Percentiles rank a stretch among this genome's conserved stretches.
phyloP scores from a whole-genome alignment of 371 early-diverging fungal species.

The Fennellomyces sp. region DNA sequence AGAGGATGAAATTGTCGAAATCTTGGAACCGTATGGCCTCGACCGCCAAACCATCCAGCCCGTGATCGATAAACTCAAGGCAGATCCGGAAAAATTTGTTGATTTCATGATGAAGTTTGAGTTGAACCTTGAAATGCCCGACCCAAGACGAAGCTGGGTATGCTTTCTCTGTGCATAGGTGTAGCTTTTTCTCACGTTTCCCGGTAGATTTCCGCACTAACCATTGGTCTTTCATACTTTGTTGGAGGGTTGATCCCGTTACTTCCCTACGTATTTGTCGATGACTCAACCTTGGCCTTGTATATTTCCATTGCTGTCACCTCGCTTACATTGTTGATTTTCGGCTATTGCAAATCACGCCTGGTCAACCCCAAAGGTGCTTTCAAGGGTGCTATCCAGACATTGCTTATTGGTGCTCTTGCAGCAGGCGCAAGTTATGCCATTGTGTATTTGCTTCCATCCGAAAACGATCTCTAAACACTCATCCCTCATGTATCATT shows the following conservation, averaged over 20 bases:
- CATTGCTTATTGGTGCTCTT: constrained; percentile 63
- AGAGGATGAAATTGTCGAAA: constrained; percentile 67
- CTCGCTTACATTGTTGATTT: constrained; percentile 58
- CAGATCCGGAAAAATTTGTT: constrained; percentile 62
- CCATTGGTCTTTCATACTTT: constrained; percentile 72
- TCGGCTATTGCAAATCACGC: constrained; percentile 66
- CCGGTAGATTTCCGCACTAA: constrained; percentile 59
- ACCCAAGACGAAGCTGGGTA: constrained; percentile 64
- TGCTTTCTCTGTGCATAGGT: neutral
- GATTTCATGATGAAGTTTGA: constrained; percentile 85
- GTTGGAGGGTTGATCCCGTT: constrained; percentile 74
- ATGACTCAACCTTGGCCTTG: constrained; percentile 49
- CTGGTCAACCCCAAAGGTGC: constrained; percentile 56
- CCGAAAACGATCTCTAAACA: constrained; percentile 19
- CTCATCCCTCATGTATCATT: neutral
- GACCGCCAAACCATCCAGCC: constrained; percentile 58
- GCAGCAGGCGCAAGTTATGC: constrained; percentile 62
- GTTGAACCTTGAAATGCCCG: constrained; percentile 67
- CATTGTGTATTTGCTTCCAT: constrained; percentile 43
- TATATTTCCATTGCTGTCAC: constrained; percentile 62
- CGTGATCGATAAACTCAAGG: constrained; percentile 57
- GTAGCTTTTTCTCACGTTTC: constrained; percentile 10
- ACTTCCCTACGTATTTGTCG: constrained; percentile 66
- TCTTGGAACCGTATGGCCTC: constrained; percentile 66
- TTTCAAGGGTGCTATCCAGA: constrained; percentile 58